phyloP scores from a whole-genome alignment of 768 basidiomycete genomes.

The button mushroom (Agaricus bisporus) region DNA sequence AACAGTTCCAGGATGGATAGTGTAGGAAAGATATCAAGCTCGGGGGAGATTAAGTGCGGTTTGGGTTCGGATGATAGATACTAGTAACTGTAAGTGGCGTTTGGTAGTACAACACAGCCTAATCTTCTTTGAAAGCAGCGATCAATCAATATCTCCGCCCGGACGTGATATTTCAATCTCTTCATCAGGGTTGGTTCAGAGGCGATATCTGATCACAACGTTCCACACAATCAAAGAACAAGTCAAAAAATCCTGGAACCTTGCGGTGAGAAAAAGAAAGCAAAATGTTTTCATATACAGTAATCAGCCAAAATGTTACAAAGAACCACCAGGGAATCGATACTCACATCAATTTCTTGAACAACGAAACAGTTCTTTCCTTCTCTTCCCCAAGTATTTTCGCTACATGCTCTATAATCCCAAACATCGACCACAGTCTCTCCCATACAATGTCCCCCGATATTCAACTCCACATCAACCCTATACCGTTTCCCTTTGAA shows the following conservation, averaged over 20 bases:
- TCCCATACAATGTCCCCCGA: constrained; percentile 54
- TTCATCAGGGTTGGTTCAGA: constrained; percentile 31
- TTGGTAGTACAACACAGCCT: no score
- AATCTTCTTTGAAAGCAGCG: no score
- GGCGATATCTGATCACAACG: constrained; percentile 57
- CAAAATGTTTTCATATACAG: no score
- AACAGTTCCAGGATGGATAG: no score
- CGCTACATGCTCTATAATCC: constrained; percentile 45
- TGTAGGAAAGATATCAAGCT: no score
- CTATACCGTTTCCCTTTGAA: constrained; percentile 60
- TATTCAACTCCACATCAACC: constrained; percentile 77
- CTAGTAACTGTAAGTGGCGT: no score
- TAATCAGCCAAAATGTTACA: neutral
- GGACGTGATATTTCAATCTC: no score
- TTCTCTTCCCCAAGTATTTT: constrained; percentile 63
- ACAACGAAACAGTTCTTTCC: constrained; percentile 78
- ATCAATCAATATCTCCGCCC: no score
- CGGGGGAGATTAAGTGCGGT: no score
- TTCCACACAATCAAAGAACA: constrained; percentile 55
- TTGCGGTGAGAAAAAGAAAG: constrained; percentile 19
- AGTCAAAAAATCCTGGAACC: constrained; percentile 60
- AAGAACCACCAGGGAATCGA: neutral
- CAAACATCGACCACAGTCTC: constrained; percentile 81
- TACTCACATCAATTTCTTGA: constrained; percentile 58
- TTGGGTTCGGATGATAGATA: no score